Percentiles rank a stretch among this genome's conserved stretches.
Evolutionary conservation across 331 rosid genomes (phyloP).

Genomic region (Prunus yedoensis): DNA sequence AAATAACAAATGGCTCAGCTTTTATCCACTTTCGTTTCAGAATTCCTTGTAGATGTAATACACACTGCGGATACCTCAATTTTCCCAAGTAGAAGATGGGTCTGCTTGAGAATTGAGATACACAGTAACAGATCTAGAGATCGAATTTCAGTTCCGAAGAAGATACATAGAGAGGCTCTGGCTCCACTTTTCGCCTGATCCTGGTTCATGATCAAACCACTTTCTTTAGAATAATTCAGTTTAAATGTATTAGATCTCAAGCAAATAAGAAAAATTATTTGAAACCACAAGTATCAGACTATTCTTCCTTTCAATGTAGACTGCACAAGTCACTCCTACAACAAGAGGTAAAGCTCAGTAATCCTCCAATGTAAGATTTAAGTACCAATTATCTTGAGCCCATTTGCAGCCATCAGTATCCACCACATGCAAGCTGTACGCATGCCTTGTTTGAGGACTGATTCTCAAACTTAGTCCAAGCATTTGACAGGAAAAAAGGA

Average conservation of each 20-base stretch:
- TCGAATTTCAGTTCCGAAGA: constrained; percentile 9
- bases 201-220: constrained; percentile 34
- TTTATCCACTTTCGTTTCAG: background rate
- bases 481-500: constrained; percentile 14
- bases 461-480: constrained; percentile 76
- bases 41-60: background rate
- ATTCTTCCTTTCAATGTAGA: too few species aligned
- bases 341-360: too few species aligned
- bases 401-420: too few species aligned
- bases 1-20: background rate
- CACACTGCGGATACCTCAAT: background rate
- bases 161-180: constrained; percentile 69
- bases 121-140: background rate
- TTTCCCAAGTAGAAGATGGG: background rate
- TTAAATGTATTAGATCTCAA: too few species aligned
- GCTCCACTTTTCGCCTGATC: constrained; percentile 79
- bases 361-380: too few species aligned
- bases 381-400: too few species aligned
- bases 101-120: background rate
- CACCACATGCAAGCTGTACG: constrained; percentile 82
- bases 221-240: background rate
- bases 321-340: too few species aligned
- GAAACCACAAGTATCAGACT: too few species aligned
- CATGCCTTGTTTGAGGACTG: constrained; percentile 90
- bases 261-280: too few species aligned